A percentile compares a stretch with the other conserved stretches of the same genome.
Evolutionary conservation across 805 yeast species (phyloP).

Genomic region (Myxozyma nipponensis): DNA sequence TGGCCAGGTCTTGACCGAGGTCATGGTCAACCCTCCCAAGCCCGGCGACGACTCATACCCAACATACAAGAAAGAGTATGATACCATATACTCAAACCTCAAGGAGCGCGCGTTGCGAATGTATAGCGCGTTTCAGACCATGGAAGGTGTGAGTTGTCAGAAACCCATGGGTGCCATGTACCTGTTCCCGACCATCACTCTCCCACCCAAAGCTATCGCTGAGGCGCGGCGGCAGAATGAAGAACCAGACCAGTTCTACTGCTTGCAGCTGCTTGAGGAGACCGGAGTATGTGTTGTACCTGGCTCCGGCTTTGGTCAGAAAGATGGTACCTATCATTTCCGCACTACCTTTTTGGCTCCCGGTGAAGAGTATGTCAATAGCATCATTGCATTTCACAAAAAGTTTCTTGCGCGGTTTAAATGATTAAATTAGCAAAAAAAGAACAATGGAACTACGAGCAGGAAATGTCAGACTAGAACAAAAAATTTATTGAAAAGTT

Average conservation of each 20-base stretch:
- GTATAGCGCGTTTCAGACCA: slow-evolving; percentile 62
- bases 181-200: slow-evolving; percentile 73
- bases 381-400: slow-evolving; percentile 76
- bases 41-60: slow-evolving; percentile 72
- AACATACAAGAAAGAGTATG: slow-evolving; percentile 59
- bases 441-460: no score
- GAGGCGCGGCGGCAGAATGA: slow-evolving; percentile 55
- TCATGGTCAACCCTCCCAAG: slow-evolving; percentile 90
- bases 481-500: no score
- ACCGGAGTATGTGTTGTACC: slow-evolving; percentile 98
- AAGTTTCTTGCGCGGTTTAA: slow-evolving; percentile 60
- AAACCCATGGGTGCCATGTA: slow-evolving; percentile 95
- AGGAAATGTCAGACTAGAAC: no score
- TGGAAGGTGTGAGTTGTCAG: slow-evolving; percentile 84
- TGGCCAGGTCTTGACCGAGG: slow-evolving; percentile 89
- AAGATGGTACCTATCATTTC: slow-evolving; percentile 80
- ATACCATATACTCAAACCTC: slow-evolving; percentile 58
- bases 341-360: slow-evolving; percentile 98
- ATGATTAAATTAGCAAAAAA: no score
- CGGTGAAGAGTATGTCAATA: slow-evolving; percentile 80
- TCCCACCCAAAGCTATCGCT: slow-evolving; percentile 60
- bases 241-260: slow-evolving; percentile 83
- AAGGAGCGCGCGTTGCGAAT: slow-evolving; percentile 59
- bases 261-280: slow-evolving; percentile 71
- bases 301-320: slow-evolving; percentile 96